phyloP scores from a whole-genome alignment of 192 early-diverging fungal species.

The Backusella westeae region DNA sequence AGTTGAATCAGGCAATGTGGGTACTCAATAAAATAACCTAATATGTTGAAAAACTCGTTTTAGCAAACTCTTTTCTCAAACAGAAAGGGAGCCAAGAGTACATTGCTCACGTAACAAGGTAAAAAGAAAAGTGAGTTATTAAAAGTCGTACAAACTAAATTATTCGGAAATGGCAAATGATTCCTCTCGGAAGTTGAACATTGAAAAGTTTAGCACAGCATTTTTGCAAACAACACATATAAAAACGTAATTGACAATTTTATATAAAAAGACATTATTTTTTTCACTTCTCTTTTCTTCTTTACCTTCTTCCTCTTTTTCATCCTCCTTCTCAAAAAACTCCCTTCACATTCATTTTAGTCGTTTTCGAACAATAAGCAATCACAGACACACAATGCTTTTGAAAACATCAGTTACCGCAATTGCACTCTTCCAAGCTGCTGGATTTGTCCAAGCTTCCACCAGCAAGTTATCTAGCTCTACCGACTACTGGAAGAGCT shows the following conservation, averaged over 20 bases:
- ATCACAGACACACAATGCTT: constrained; percentile 19
- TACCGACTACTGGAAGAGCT: constrained; percentile 10
- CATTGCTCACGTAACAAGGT: not conserved
- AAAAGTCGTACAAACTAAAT: constrained; percentile 8
- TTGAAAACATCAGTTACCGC: constrained; percentile 26
- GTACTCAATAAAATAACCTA: not conserved
- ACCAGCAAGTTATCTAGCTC: not conserved
- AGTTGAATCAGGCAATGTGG: not conserved
- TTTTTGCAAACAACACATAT: not conserved
- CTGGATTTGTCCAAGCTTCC: constrained; percentile 14
- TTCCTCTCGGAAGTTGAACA: not conserved
- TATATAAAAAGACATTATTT: not conserved
- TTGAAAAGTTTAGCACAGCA: not conserved
- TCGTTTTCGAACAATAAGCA: constrained; percentile 6
- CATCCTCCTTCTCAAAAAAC: not conserved
- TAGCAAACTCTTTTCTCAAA: not conserved
- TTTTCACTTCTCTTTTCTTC: not conserved
- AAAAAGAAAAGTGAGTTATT: not conserved
- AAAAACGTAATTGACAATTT: not conserved
- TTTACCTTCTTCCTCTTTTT: not conserved
- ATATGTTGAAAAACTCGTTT: constrained; percentile 3
- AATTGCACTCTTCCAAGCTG: constrained; percentile 23
- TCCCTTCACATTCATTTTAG: constrained; percentile 11
- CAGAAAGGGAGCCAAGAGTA: constrained; percentile 1
- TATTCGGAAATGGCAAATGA: constrained; percentile 13